A percentile compares a stretch with the other conserved stretches of the same genome.
Conservation (phyloP, 2,329 filamentous ascomycete genomes). For the Xylaria sp. region DNA sequence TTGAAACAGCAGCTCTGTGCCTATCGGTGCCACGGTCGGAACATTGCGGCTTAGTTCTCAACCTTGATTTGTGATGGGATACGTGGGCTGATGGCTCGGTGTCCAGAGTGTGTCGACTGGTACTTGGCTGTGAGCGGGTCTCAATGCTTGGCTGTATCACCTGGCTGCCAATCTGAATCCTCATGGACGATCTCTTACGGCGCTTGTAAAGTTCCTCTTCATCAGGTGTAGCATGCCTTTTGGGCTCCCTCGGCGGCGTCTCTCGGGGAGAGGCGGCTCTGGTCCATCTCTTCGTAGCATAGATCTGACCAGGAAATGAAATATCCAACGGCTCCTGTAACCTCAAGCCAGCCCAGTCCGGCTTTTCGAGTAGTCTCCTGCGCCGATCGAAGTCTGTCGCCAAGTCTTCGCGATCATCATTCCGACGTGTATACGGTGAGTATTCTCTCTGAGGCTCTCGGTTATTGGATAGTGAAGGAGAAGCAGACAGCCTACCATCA, state of each 20-base stretch:
- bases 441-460: constrained; percentile 31
- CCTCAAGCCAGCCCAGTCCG: constrained; percentile 52
- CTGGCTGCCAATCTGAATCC: constrained; percentile 52
- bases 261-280: constrained; percentile 30
- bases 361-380: constrained; percentile 47
- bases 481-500: constrained; percentile 37
- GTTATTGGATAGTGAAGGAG: constrained; percentile 35
- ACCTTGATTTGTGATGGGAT: neutral
- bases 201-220: constrained; percentile 7
- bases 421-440: constrained; percentile 13
- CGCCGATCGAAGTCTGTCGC: constrained; percentile 44
- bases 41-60: neutral
- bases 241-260: constrained; percentile 25
- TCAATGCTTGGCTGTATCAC: constrained; percentile 45
- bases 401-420: constrained; percentile 1
- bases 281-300: constrained; percentile 42
- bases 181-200: constrained; percentile 38
- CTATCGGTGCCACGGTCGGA: neutral
- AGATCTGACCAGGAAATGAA: constrained; percentile 44
- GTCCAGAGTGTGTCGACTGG: constrained; percentile 37
- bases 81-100: constrained; percentile 5
- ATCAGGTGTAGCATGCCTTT: constrained; percentile 3
- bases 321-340: constrained; percentile 51
- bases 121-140: constrained; percentile 36
- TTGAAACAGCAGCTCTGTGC: neutral